Conservation (phyloP, 1,284 basidiomycete genomes). For the Rhodotorula sp. region DNA sequence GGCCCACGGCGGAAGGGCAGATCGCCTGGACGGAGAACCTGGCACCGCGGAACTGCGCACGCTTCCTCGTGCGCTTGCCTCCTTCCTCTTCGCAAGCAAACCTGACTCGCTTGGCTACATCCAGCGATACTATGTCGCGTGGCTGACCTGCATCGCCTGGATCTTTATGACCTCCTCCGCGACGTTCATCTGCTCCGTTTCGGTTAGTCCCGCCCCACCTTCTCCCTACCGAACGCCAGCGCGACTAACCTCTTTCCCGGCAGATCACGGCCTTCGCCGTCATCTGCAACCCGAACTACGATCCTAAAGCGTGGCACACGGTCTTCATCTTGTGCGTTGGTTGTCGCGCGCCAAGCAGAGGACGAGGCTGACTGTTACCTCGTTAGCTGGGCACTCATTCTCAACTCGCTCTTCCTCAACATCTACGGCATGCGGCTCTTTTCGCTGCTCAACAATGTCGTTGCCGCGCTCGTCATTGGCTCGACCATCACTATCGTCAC, state of each 20-base stretch:
- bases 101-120: neutral
- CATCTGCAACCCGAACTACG: neutral
- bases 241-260: neutral
- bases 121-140: conserved; percentile 3
- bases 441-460: neutral
- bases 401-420: neutral
- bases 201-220: neutral
- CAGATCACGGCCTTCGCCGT: conserved; percentile 2
- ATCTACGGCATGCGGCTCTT: neutral
- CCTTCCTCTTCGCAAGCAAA: neutral
- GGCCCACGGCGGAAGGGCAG: conserved; percentile 12
- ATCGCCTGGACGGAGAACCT: conserved; percentile 9
- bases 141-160: conserved; percentile 1
- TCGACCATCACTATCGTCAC: neutral
- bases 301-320: neutral
- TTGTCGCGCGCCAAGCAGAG: too few species aligned
- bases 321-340: neutral
- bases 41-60: neutral
- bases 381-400: neutral
- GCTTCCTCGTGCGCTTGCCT: neutral
- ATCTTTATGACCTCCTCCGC: neutral
- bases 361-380: neutral
- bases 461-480: neutral
- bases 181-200: neutral
- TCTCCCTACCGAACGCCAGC: neutral